Percentiles rank a stretch among this genome's conserved stretches.
phyloP scores from a whole-genome alignment of 2,329 filamentous ascomycete genomes.

The Alternaria dauci region DNA sequence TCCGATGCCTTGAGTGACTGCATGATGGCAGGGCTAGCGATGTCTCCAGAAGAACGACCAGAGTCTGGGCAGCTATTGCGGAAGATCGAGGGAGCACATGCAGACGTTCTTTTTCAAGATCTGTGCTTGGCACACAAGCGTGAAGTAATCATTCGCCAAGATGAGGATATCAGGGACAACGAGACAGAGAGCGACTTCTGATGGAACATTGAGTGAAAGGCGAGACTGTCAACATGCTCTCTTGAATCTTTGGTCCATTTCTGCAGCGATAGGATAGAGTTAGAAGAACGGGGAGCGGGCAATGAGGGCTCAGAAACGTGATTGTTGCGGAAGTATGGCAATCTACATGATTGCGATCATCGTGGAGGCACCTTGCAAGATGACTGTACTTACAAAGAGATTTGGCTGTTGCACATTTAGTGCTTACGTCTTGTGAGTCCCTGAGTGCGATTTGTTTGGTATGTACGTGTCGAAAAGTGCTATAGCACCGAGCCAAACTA shows the following conservation, averaged over 20 bases:
- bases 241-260: neutral
- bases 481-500: neutral
- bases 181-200: too few species aligned
- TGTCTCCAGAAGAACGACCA: conserved; percentile 15
- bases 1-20: conserved; percentile 26
- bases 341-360: neutral
- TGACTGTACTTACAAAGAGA: neutral
- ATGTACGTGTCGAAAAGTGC: neutral
- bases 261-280: neutral
- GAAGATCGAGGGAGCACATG: neutral
- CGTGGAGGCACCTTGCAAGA: neutral
- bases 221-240: neutral
- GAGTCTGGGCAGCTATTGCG: conserved; percentile 11
- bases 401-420: neutral
- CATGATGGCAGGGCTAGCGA: conserved; percentile 23
- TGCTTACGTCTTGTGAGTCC: neutral
- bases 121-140: neutral
- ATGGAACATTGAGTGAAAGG: neutral
- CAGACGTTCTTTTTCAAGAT: neutral
- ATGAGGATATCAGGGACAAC: neutral
- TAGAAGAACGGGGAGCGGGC: neutral
- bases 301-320: neutral
- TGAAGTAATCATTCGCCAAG: neutral
- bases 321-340: neutral
- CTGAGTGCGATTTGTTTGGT: neutral